A percentile compares a stretch with the other conserved stretches of the same genome.
phyloP scores from a whole-genome alignment of 148 eudicot genomes.

The Rheum nobile region DNA sequence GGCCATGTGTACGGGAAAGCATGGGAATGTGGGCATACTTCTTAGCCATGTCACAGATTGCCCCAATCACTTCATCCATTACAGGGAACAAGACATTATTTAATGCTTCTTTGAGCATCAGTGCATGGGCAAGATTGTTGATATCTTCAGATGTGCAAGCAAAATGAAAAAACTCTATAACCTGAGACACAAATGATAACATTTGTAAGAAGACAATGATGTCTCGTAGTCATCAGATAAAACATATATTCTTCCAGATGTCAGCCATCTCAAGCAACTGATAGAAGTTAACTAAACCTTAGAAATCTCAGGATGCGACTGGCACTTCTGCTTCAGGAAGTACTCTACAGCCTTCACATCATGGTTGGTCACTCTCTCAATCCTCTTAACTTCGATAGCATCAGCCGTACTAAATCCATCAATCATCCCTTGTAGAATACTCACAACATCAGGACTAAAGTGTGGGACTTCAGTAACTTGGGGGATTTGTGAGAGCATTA shows the following conservation, averaged over 20 bases:
- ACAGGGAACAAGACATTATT: conserved; percentile 38
- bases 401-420: conserved; percentile 54
- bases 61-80: conserved; percentile 60
- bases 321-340: conserved; percentile 76
- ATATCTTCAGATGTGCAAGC: conserved; percentile 98
- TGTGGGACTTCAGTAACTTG: conserved; percentile 69
- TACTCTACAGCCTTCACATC: conserved; percentile 97
- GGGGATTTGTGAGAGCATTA: conserved; percentile 67
- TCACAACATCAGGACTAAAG: conserved; percentile 51
- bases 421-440: conserved; percentile 46
- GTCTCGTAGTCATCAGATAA: neutral
- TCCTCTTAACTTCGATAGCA: conserved; percentile 75
- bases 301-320: conserved; percentile 58
- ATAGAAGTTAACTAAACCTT: conserved; percentile 33
- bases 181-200: conserved; percentile 25
- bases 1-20: conserved; percentile 99
- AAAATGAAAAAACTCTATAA: conserved; percentile 94
- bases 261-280: too few relatives aligned
- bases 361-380: conserved; percentile 87
- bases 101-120: conserved; percentile 81
- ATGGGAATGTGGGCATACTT: conserved; percentile 59
- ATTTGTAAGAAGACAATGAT: neutral
- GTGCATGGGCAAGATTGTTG: conserved; percentile 87
- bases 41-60: conserved; percentile 50
- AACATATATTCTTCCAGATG: too few relatives aligned